A percentile compares a stretch with the other conserved stretches of the same genome.
These are phyloP conservation scores for Perkinsela sp. DNA, from an alignment of 208 protist species.

Conservation along the genomic window DNA sequence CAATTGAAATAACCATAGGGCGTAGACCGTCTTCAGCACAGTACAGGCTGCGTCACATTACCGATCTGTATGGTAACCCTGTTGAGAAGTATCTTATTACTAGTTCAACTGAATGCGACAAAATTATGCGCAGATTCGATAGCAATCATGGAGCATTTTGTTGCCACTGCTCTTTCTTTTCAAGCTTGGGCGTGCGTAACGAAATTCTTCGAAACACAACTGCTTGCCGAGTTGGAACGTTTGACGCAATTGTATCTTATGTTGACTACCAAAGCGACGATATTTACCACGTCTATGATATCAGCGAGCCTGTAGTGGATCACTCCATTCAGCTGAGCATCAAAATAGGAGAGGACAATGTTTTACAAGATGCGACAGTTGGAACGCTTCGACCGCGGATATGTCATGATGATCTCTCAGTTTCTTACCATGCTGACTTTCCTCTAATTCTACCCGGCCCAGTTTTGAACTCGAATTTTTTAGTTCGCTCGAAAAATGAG, in stretches of 20 bases:
- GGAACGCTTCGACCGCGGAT: neutral
- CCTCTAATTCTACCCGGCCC: neutral
- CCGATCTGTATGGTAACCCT: neutral
- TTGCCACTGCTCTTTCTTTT: neutral
- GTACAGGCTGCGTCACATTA: too few species aligned
- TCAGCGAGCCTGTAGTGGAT: neutral
- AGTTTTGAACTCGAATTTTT: neutral
- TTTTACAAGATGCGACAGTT: neutral
- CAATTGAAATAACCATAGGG: too few species aligned
- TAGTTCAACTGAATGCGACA: neutral
- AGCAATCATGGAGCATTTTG: neutral
- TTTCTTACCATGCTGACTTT: neutral
- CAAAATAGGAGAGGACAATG: neutral
- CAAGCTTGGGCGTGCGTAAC: neutral
- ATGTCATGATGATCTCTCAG: neutral
- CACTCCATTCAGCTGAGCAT: neutral
- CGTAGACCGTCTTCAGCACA: too few species aligned
- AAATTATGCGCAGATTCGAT: neutral
- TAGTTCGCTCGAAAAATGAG: neutral
- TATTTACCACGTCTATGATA: neutral
- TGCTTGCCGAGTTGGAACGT: neutral
- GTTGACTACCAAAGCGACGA: neutral
- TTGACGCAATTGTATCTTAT: neutral
- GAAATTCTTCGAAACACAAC: neutral
- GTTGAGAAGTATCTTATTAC: neutral